Percentiles rank a stretch among this genome's conserved stretches.
Evolutionary conservation across 1,284 basidiomycete species (phyloP).

Genomic region (Sphagnurus paluster): DNA sequence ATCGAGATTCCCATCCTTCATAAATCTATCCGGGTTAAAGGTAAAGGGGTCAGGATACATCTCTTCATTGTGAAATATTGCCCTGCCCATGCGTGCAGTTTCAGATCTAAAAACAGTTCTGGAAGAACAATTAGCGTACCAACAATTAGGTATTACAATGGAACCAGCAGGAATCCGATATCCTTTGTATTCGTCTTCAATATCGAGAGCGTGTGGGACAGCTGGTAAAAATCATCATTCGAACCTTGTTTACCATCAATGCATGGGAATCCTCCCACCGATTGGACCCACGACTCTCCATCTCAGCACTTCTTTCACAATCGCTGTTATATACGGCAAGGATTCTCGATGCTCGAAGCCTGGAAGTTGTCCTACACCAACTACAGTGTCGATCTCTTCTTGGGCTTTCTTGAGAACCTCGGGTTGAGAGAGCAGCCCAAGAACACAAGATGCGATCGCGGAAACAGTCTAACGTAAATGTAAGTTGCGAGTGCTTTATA

Average conservation of each 20-base stretch:
- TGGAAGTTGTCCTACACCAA: conserved; percentile 37
- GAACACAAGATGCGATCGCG: conserved; percentile 26
- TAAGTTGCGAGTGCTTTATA: not conserved
- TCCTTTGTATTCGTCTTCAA: conserved; percentile 35
- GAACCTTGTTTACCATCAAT: not conserved
- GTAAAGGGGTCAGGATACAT: conserved; percentile 36
- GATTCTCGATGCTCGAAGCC: conserved; percentile 36
- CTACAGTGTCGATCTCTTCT: conserved; percentile 25
- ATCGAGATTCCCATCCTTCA: conserved; percentile 20
- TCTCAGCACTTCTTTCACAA: conserved; percentile 32
- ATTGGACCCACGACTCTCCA: conserved; percentile 19
- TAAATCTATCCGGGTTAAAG: conserved; percentile 41
- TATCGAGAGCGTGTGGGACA: conserved; percentile 27
- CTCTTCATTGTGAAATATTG: conserved; percentile 37
- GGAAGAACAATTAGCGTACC: conserved; percentile 23
- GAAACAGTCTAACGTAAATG: conserved; percentile 30
- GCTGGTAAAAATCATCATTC: conserved; percentile 10
- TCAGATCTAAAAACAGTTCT: not conserved
- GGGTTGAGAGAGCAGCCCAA: conserved; percentile 33
- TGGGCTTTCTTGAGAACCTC: conserved; percentile 37
- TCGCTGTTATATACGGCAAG: conserved; percentile 31
- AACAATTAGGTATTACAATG: conserved; percentile 31
- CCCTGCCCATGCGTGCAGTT: conserved; percentile 20
- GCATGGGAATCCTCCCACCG: conserved; percentile 4
- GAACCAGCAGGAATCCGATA: conserved; percentile 36